Base-by-base conservation (phyloP, 2,329 filamentous ascomycete genomes). In the Aaosphaeria pasadenensis region DNA sequence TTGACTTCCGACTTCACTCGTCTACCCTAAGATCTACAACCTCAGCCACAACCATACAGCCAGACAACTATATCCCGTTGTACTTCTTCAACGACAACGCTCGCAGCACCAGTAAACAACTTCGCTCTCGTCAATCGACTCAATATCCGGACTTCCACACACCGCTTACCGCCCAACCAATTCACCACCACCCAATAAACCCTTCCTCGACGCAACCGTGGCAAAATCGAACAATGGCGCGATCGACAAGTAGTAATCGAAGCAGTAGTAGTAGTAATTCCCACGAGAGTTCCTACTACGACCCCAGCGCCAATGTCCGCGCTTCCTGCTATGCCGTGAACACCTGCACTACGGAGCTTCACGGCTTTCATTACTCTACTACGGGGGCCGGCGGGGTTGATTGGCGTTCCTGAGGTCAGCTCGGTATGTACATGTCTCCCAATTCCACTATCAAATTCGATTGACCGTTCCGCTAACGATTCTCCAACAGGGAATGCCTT, bases 341-440 rank as follows among this genome's bases (percentile, higher is more conserved):
- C 74, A 70, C 75, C 55, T 77, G 77, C 66, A 81, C 85, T 62
- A 80, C 84, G 71, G 81, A 78, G 68, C 81, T 96, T 64, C 85
- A 86, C 72, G 88, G 88, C 71, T 87, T 94, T 77, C 91, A 95
- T 79, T 96, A 95, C 85, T 95, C 88, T 84, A 91, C 91, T 89
- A 91, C 89, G 78, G 82, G 85, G 82, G 87, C 84, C 77, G 82
- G 86, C 82, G 88, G 69, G 69, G 69, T 64, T 53, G 69, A 70
- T 64, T 73, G 71, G 71, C 67, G 64, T 70, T 71, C 70, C 70
- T 73, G 71, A 73, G 71, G 71, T 71, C 59, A 63, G 67, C 67
- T 72, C 69, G 66, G 70, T 71, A 56, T 47, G 69, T 69, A 30
- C 17, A 2, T 36, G 17, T 17, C 7, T 4, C 7, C 3, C 2